phyloP scores from a whole-genome alignment of 371 early-diverging fungal genomes.

The Zopfochytrium polystomum region DNA sequence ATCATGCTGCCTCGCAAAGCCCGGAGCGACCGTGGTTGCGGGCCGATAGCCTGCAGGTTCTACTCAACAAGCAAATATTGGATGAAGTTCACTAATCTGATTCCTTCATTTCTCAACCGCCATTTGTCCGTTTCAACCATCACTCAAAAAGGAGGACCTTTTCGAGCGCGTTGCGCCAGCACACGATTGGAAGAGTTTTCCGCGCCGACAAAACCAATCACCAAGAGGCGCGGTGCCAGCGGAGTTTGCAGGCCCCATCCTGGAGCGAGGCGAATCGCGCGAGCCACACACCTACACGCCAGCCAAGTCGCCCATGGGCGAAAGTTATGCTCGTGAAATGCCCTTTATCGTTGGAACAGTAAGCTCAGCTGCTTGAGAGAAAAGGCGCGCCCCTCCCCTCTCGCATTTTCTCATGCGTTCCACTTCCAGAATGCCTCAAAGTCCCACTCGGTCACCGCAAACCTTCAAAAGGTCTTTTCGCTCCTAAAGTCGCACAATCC shows the following conservation, averaged over 20 bases:
- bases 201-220: neutral
- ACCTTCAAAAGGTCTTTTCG: slow-evolving; percentile 50
- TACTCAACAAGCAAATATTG: no score
- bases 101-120: no score
- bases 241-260: neutral
- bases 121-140: no score
- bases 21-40: no score
- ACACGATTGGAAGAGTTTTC: neutral
- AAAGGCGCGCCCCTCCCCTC: no score
- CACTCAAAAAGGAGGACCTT: no score
- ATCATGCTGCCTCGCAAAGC: no score
- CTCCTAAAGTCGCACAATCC: slow-evolving; percentile 52
- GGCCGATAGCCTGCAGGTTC: no score
- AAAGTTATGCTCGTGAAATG: slow-evolving; percentile 37
- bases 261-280: neutral
- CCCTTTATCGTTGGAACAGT: slow-evolving; percentile 52
- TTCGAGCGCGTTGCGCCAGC: neutral
- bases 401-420: neutral
- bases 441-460: slow-evolving; percentile 54
- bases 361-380: no score
- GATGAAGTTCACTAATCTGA: no score
- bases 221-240: neutral
- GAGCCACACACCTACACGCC: no score
- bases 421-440: slow-evolving; percentile 36
- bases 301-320: no score